Conservation (phyloP, 2,329 filamentous ascomycete species). For the Talaromyces funiculosus region DNA sequence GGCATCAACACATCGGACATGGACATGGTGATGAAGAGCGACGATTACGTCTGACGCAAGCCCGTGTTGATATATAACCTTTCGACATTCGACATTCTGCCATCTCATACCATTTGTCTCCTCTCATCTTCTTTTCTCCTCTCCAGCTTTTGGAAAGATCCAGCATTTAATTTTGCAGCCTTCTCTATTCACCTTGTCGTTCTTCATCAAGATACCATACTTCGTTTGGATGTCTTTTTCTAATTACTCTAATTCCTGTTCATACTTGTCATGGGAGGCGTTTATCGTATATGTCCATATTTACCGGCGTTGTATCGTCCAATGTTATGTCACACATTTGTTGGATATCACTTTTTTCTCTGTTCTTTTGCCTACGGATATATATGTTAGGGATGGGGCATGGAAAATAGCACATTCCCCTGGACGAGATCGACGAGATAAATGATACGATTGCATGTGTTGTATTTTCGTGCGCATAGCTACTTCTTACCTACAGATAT, state of each 20-base stretch:
- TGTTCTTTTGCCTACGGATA: neutral
- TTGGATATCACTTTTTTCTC: neutral
- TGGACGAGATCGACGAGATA: neutral
- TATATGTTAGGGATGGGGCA: neutral
- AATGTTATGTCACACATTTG: neutral
- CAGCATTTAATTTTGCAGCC: neutral
- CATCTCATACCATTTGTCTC: neutral
- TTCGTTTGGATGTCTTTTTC: conserved; percentile 7
- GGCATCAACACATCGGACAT: conserved; percentile 20
- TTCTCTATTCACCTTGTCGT: neutral
- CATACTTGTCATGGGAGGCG: conserved; percentile 2
- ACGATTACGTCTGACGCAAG: conserved; percentile 36
- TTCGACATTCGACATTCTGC: conserved; percentile 3
- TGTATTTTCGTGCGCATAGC: neutral
- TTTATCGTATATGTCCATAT: neutral
- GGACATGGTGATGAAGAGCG: conserved; percentile 32
- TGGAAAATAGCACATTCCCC: neutral
- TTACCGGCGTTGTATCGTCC: neutral
- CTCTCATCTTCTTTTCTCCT: neutral
- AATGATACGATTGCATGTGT: neutral
- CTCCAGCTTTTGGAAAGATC: neutral
- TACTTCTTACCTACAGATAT: too few species aligned
- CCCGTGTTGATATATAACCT: conserved; percentile 29
- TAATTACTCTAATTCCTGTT: neutral
- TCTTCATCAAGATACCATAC: conserved; percentile 4